phyloP scores from a whole-genome alignment of 106 monocot genomes.

The Amphibolis antarctica region DNA sequence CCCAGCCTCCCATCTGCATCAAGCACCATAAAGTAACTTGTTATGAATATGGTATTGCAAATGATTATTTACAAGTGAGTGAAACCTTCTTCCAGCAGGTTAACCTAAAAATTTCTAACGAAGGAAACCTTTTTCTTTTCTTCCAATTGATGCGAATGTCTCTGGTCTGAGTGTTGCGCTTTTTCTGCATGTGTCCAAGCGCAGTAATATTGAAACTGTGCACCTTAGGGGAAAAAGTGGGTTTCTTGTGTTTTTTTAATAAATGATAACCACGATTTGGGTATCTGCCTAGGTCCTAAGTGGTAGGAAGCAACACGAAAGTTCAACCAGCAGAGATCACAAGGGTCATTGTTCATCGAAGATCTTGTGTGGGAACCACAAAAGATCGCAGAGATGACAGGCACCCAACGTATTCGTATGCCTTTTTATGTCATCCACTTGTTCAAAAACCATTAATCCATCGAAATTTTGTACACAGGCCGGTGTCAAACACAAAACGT shows the following conservation, averaged over 20 bases:
- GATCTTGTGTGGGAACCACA: constrained; percentile 12
- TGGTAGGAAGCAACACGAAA: constrained; percentile 8
- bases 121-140: no score
- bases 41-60: not conserved
- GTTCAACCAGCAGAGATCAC: not conserved
- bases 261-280: not conserved
- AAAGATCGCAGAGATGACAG: constrained; percentile 14
- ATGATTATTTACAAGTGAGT: not conserved
- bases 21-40: not conserved
- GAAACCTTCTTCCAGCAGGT: not conserved
- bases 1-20: constrained; percentile 37
- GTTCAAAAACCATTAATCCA: not conserved
- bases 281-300: not conserved
- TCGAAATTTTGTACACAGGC: not conserved
- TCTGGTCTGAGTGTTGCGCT: no score
- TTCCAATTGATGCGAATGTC: no score
- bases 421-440: not conserved
- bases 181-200: no score
- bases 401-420: not conserved
- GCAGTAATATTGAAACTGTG: not conserved
- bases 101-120: no score
- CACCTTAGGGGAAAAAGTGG: not conserved
- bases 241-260: no score
- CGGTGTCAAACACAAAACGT: not conserved
- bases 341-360: not conserved